phyloP scores from a whole-genome alignment of 1,284 basidiomycete species.

The Leccinum solheimii region DNA sequence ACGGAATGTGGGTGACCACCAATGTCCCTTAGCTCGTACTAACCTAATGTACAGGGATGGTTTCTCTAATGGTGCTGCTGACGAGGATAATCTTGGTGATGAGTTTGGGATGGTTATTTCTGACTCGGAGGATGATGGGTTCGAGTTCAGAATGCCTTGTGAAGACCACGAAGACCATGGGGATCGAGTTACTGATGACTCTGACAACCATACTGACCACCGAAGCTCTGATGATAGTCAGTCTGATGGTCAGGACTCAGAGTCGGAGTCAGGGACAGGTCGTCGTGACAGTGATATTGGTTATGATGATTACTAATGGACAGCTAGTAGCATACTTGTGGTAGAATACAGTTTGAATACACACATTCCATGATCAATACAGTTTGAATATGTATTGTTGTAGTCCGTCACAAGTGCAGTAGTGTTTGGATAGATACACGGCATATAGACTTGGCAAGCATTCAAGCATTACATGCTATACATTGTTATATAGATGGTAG shows the following conservation, averaged over 20 bases:
- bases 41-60: background rate
- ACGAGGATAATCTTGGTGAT: background rate
- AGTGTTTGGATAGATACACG: too few species aligned
- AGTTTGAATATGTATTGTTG: too few species aligned
- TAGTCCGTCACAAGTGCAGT: too few species aligned
- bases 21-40: background rate
- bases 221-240: background rate
- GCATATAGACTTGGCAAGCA: too few species aligned
- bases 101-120: background rate
- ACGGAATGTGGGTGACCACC: background rate
- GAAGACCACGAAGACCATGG: background rate
- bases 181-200: background rate
- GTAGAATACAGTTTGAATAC: too few species aligned
- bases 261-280: background rate
- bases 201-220: background rate
- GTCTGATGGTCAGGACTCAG: background rate
- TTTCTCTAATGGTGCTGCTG: background rate
- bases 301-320: background rate
- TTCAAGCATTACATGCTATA: too few species aligned
- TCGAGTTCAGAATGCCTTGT: background rate
- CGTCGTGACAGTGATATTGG: background rate
- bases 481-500: background rate
- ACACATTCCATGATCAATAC: too few species aligned
- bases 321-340: too few species aligned
- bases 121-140: background rate